Base-by-base conservation (phyloP, 352 stramenopile species). In the Phytophthora idaei region DNA sequence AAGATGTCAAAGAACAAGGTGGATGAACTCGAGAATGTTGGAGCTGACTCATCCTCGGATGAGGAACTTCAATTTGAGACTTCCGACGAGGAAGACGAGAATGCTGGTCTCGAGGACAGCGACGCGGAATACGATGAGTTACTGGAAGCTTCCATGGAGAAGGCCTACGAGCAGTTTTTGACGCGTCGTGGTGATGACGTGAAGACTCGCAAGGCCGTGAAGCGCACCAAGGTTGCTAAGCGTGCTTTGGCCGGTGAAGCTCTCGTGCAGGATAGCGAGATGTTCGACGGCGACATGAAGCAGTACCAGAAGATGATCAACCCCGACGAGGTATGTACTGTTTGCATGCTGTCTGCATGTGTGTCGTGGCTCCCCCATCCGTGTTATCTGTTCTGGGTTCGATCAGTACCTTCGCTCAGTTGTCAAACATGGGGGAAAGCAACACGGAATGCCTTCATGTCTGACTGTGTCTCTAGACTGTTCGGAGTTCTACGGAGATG, bases 361-460 rank as follows among this genome's bases (percentile, higher is more conserved):
- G 51, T 21, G 21, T n/a, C 52, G 36, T 76, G 61, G 50, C 15
- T 69, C 72, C 87, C 87, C 87, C 84, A 90, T 92, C 84, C 85
- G 87, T 95, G 87, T 95, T 95, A 92, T 95, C 85, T 95, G 87
- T 93, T 94, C 86, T 74, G 87, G 80, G 87, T 93, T 73, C 51
- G 75, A 50, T 83, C 80, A 76, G 85, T 96, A 94, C 87, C 86
- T 92, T 65, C 64, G 87, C 81, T 86, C 89, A 96, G 89, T 96
- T 96, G 89, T 96, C 89, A 94, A 96, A 86, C 73, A 90, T 93
- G 86, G 89, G 89, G 89, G 57, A 96, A 56, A 96, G 5, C 36
- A 77, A 89, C 21, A 57, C 68, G 78, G 83, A 88, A 74, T 78
- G 81, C 75, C 72, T 78, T 88, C 69, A 93, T 96, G 89, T 96